Evolutionary conservation across 768 basidiomycete species (phyloP), one percentile per base, ranked within the genome.

Genomic region (Lyophyllum decastes): DNA sequence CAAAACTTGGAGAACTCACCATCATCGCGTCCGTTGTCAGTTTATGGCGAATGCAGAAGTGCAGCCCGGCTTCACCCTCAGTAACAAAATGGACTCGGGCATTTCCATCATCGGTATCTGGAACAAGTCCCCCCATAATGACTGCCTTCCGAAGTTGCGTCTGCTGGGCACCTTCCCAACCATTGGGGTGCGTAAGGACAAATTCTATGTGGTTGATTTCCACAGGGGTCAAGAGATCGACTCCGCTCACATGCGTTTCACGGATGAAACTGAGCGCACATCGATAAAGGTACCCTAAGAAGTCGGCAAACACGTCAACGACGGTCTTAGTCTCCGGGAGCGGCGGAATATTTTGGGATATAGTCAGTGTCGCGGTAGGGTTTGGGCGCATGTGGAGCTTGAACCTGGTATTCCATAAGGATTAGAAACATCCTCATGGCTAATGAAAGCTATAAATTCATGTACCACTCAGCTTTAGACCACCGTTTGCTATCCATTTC

Each of bases 101-200:
- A 17, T 73, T 75, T 0, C 73, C 76, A 14, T 68, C 69, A 1
- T 64, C 55, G 0, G 67, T 74, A 50, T 79, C 69, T 0, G 77
- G 69, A 9, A 88, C 70, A 21, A 88, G 73, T 7, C 82, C 82
- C 0, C 83, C 86, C 19, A 66, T 54, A 1, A 80, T 70, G 0
- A 83, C 83, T 1, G 86, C 86, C 22, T 68, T 67, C 3, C 86
- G 79, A 71, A 88, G 83, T 62, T 78, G 73, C 22, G 70, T 71
- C 59, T 88, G 87, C 62, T 88, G 86, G 1, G 66, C 68, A 0
- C 83, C 83, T 58, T 81, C 84, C 85, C 85, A 86, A 0, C 80
- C 84, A 54, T 86, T 86, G 4, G 85, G 85, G 58, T 82, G 82
- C 3, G 74, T 74, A 27, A 80, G 65, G 16, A 82, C 73, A 52